These are phyloP conservation scores for Aphanoascus verrucosus DNA, from an alignment of 2,329 filamentous ascomycete species.

Conservation along the genomic window DNA sequence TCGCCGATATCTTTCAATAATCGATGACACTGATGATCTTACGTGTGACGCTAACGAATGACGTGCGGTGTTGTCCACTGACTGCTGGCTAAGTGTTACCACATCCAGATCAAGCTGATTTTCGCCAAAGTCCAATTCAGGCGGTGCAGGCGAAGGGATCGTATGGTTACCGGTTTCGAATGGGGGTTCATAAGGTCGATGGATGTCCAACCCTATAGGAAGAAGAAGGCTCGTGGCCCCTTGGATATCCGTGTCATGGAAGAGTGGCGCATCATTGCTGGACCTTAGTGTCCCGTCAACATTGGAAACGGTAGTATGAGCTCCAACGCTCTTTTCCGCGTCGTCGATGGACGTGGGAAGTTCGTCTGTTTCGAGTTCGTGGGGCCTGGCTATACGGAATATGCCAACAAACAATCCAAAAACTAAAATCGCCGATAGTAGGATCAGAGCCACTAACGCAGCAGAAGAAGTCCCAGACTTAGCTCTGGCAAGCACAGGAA, in stretches of 20 bases:
- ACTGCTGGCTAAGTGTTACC: not conserved
- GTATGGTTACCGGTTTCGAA: not conserved
- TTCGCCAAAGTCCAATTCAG: not conserved
- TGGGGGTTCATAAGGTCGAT: not conserved
- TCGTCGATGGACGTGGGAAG: not conserved
- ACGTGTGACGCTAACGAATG: not conserved
- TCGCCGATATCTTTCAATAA: constrained; percentile 6
- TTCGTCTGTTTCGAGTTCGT: not conserved
- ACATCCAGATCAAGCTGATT: constrained; percentile 5
- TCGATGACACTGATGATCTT: constrained; percentile 6
- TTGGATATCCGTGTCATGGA: not conserved
- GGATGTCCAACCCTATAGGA: not conserved
- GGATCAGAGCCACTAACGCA: not conserved
- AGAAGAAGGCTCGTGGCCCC: not conserved
- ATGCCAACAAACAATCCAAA: constrained; percentile 1
- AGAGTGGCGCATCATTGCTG: not conserved
- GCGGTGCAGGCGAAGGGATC: not conserved
- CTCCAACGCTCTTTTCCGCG: not conserved
- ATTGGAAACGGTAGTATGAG: not conserved
- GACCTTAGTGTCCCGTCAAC: not conserved
- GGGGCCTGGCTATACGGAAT: not conserved
- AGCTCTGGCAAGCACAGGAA: not conserved
- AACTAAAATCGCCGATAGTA: not conserved
- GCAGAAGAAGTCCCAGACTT: not conserved
- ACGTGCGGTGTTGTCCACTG: not conserved